These are phyloP conservation scores for Colletotrichum euphorbiae DNA, from an alignment of 2,329 filamentous ascomycete species.

Conservation along the genomic window DNA sequence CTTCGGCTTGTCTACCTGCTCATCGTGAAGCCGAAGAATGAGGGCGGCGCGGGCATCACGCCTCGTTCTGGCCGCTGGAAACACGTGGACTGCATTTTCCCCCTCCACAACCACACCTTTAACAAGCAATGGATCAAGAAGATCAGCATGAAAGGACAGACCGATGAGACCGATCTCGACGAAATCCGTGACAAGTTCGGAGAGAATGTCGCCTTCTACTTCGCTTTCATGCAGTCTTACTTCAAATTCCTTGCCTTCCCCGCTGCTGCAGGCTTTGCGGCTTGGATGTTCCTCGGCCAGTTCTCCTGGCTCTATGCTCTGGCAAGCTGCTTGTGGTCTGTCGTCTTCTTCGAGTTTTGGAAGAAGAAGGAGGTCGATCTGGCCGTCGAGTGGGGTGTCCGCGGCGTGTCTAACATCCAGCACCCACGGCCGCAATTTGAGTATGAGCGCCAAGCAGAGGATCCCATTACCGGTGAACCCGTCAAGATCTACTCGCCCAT, in stretches of 20 bases:
- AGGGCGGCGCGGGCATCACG: slow-evolving; percentile 84
- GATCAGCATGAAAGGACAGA: slow-evolving; percentile 77
- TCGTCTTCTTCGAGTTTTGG: slow-evolving; percentile 95
- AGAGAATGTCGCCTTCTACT: slow-evolving; percentile 92
- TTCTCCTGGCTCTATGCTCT: slow-evolving; percentile 87
- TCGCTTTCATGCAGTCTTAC: slow-evolving; percentile 92
- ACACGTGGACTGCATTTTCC: slow-evolving; percentile 79
- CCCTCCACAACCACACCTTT: slow-evolving; percentile 80
- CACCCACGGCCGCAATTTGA: slow-evolving; percentile 81
- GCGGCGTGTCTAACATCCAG: slow-evolving; percentile 85
- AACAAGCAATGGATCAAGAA: slow-evolving; percentile 81
- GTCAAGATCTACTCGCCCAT: slow-evolving; percentile 80
- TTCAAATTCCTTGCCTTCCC: slow-evolving; percentile 88
- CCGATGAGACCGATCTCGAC: slow-evolving; percentile 75
- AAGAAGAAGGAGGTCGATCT: slow-evolving; percentile 92
- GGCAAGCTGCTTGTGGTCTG: slow-evolving; percentile 84
- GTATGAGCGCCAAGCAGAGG: slow-evolving; percentile 80
- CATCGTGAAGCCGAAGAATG: slow-evolving; percentile 77
- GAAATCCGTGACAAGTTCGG: slow-evolving; percentile 82
- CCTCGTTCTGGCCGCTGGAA: slow-evolving; percentile 77
- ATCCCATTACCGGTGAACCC: slow-evolving; percentile 84
- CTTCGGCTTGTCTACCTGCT: slow-evolving; percentile 89
- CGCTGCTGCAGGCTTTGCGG: slow-evolving; percentile 78
- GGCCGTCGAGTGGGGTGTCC: slow-evolving; percentile 88
- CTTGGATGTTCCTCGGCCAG: slow-evolving; percentile 85